A percentile compares a stretch with the other conserved stretches of the same genome.
Evolutionary conservation across 2,329 filamentous ascomycete species (phyloP).

Genomic region (Aspergillus sp.): DNA sequence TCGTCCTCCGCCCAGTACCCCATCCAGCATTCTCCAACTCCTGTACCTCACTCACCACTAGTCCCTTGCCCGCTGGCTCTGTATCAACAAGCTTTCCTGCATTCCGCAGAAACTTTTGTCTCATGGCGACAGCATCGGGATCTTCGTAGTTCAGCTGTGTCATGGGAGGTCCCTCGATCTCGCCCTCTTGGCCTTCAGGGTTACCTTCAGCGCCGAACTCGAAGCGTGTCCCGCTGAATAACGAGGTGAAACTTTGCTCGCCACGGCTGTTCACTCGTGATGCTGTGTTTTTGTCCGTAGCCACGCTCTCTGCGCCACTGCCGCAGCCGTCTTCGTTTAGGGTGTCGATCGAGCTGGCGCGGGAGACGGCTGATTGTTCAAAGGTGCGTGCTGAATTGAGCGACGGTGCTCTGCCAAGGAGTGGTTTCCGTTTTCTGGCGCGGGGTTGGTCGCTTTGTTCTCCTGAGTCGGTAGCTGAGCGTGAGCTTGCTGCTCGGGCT

Average conservation of each 20-base stretch:
- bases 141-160: slow-evolving; percentile 46
- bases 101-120: slow-evolving; percentile 47
- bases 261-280: slow-evolving; percentile 20
- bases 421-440: slow-evolving; percentile 26
- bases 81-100: slow-evolving; percentile 38
- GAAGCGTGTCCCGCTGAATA: slow-evolving; percentile 25
- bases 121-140: slow-evolving; percentile 48
- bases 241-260: slow-evolving; percentile 24
- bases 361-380: slow-evolving; percentile 26
- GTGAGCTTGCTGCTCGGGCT: slow-evolving; percentile 29
- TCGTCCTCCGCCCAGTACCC: slow-evolving; percentile 30
- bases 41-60: slow-evolving; percentile 23
- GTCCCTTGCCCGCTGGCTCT: slow-evolving; percentile 9
- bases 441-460: slow-evolving; percentile 13
- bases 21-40: slow-evolving; percentile 30
- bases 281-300: slow-evolving; percentile 12
- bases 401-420: slow-evolving; percentile 39
- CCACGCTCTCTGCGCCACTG: slow-evolving; percentile 26
- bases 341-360: slow-evolving; percentile 46
- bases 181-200: slow-evolving; percentile 19
- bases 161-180: slow-evolving; percentile 35
- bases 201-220: slow-evolving; percentile 22
- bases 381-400: slow-evolving; percentile 36
- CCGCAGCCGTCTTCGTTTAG: slow-evolving; percentile 40
- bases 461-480: slow-evolving; percentile 16